A percentile compares a stretch with the other conserved stretches of the same genome.
Evolutionary conservation across 495 filamentous ascomycete species (phyloP).

Genomic region (Venustampulla echinocandica): DNA sequence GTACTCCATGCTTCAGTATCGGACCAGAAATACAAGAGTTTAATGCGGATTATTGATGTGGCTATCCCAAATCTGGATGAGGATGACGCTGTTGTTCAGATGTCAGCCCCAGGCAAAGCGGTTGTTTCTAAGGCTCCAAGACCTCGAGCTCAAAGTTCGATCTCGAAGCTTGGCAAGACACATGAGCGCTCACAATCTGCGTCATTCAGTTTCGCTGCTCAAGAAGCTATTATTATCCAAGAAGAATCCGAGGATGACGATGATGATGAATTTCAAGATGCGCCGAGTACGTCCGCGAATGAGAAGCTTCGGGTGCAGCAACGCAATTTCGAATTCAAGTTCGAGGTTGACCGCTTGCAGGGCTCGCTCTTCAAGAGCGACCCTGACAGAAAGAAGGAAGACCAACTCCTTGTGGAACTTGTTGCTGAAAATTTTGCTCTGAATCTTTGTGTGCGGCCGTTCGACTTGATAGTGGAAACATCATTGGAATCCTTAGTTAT

Average conservation of each 20-base stretch:
- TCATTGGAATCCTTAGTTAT: conserved; percentile 78
- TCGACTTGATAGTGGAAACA: conserved; percentile 86
- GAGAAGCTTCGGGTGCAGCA: conserved; percentile 69
- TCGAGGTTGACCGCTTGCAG: conserved; percentile 84
- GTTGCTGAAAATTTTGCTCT: conserved; percentile 84
- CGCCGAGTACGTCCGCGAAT: conserved; percentile 47
- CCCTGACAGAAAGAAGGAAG: conserved; percentile 62
- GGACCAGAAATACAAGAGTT: conserved; percentile 87
- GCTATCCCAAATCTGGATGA: conserved; percentile 79
- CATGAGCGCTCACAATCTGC: conserved; percentile 32
- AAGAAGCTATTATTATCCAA: conserved; percentile 63
- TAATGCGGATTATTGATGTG: conserved; percentile 95
- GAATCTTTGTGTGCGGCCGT: conserved; percentile 78
- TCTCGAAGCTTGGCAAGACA: conserved; percentile 9
- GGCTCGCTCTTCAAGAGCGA: conserved; percentile 86
- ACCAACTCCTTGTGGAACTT: conserved; percentile 80
- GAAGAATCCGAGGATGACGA: conserved; percentile 64
- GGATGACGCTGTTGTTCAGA: conserved; percentile 27
- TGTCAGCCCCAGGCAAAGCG: neutral
- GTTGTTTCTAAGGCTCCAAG: neutral
- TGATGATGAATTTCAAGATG: conserved; percentile 53
- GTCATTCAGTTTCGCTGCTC: conserved; percentile 55
- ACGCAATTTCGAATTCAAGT: conserved; percentile 89
- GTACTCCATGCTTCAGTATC: conserved; percentile 86
- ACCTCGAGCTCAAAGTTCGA: conserved; percentile 19